Conservation (phyloP, 2,329 filamentous ascomycete species). For the Pseudogymnoascus sp. region DNA sequence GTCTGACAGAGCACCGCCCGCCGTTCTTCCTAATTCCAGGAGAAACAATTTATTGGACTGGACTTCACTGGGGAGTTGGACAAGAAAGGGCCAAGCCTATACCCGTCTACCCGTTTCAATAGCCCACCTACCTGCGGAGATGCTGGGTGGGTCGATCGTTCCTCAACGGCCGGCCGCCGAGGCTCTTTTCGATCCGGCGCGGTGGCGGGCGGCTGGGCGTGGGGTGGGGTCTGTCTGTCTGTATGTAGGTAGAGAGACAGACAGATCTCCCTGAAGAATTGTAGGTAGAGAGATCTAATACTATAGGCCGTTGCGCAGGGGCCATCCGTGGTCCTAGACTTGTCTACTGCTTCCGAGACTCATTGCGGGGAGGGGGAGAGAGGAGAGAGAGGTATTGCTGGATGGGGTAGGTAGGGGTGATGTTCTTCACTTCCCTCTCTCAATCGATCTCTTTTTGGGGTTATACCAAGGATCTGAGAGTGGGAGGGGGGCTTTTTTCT, state of each 20-base stretch:
- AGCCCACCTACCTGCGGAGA: not conserved
- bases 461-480: not conserved
- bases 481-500: not conserved
- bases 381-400: too few species aligned
- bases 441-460: not conserved
- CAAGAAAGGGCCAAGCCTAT: not conserved
- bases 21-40: too few species aligned
- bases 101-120: not conserved
- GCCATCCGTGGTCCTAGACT: too few species aligned
- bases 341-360: too few species aligned
- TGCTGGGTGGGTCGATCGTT: not conserved
- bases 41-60: not conserved
- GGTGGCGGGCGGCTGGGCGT: too few species aligned
- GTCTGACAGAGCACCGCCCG: too few species aligned
- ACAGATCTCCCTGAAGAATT: too few species aligned
- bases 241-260: too few species aligned
- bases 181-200: not conserved
- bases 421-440: not conserved
- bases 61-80: not conserved
- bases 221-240: too few species aligned
- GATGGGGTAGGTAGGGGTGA: not conserved
- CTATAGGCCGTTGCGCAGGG: too few species aligned
- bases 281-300: too few species aligned
- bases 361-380: too few species aligned
- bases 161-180: not conserved